These are phyloP conservation scores for Yamadazyma insecticola DNA, from an alignment of 805 yeast species.

Conservation along the genomic window DNA sequence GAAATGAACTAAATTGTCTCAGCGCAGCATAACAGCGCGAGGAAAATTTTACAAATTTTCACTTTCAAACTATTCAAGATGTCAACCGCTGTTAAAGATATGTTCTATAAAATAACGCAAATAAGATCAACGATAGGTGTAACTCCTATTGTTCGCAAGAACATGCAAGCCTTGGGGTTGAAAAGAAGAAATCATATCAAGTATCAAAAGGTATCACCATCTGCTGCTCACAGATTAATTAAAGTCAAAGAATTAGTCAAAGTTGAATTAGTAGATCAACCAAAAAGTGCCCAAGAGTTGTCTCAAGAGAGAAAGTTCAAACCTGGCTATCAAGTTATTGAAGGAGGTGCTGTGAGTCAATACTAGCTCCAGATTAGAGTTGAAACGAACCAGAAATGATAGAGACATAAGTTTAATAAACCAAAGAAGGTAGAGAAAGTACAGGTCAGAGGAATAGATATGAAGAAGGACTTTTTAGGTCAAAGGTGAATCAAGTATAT, in stretches of 20 bases:
- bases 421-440: neutral
- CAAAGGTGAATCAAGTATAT: no score
- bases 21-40: no score
- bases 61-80: no score
- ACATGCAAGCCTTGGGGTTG: constrained; percentile 71
- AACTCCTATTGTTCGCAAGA: constrained; percentile 61
- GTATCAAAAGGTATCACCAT: constrained; percentile 69
- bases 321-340: constrained; percentile 49
- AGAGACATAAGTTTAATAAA: neutral
- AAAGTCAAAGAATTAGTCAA: constrained; percentile 80
- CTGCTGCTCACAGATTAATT: constrained; percentile 80
- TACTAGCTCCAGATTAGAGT: constrained; percentile 5
- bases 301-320: constrained; percentile 53
- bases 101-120: constrained; percentile 59
- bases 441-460: neutral
- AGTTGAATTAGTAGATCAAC: constrained; percentile 65
- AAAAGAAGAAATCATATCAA: constrained; percentile 67
- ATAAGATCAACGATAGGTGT: constrained; percentile 81
- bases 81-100: constrained; percentile 3
- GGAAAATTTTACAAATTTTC: no score
- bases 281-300: constrained; percentile 48
- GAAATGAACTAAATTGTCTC: no score
- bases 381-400: neutral
- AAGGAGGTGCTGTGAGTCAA: constrained; percentile 9
- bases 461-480: no score